Evolutionary conservation across 306 rosid genomes (phyloP).

Genomic region (Vigna nakashimae): DNA sequence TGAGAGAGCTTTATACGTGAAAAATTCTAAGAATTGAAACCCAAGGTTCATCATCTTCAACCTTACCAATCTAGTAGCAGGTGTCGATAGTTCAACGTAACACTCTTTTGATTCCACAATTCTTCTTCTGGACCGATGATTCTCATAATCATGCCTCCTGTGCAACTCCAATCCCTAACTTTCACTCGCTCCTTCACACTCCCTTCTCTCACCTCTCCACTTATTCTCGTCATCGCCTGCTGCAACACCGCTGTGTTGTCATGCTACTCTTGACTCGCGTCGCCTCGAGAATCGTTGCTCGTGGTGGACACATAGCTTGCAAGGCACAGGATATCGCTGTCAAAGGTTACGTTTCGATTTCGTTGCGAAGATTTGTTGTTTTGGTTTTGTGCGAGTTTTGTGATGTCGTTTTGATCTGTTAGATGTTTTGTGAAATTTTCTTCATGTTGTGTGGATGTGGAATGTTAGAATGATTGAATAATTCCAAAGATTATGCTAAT

Average conservation of each 20-base stretch:
- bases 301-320: conserved; percentile 56
- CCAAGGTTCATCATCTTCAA: too few species aligned
- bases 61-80: too few species aligned
- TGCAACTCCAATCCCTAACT: conserved; percentile 59
- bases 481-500: background rate
- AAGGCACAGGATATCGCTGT: conserved; percentile 80
- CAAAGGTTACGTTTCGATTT: conserved; percentile 54
- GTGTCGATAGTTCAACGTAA: background rate
- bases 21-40: too few species aligned
- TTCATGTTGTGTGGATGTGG: background rate
- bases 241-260: conserved; percentile 43
- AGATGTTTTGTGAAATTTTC: background rate
- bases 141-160: conserved; percentile 70
- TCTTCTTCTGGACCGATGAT: conserved; percentile 47
- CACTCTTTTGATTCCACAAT: conserved; percentile 6
- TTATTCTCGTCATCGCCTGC: conserved; percentile 46
- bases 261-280: conserved; percentile 35
- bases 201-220: conserved; percentile 51
- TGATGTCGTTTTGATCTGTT: background rate
- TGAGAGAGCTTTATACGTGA: too few species aligned
- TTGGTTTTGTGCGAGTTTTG: conserved; percentile 21
- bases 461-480: background rate
- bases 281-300: conserved; percentile 45
- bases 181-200: conserved; percentile 59
- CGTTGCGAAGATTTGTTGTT: background rate